phyloP scores from a whole-genome alignment of 2,329 filamentous ascomycete species.

The Aquanectria penicillioides region DNA sequence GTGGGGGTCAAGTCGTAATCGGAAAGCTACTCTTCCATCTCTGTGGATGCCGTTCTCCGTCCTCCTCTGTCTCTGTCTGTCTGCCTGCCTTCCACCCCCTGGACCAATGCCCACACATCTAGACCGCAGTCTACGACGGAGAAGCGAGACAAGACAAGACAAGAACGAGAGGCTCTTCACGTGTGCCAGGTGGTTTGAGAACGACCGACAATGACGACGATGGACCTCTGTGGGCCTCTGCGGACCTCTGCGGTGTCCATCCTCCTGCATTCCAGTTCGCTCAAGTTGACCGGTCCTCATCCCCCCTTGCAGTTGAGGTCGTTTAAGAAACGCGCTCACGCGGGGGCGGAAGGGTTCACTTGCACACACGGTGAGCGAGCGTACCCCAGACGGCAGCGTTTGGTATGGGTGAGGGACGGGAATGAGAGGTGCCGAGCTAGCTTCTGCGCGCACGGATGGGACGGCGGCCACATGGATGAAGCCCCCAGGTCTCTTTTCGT shows the following conservation, averaged over 20 bases:
- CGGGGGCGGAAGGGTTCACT: constrained; percentile 2
- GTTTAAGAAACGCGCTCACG: neutral
- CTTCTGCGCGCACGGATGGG: neutral
- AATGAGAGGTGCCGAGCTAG: neutral
- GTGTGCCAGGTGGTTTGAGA: constrained; percentile 11
- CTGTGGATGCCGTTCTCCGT: neutral
- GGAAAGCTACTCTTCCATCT: neutral
- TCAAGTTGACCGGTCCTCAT: neutral
- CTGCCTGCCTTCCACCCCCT: too few relatives aligned
- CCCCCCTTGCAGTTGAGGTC: constrained; percentile 13
- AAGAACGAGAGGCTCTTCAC: constrained; percentile 2
- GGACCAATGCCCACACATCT: constrained; percentile 6
- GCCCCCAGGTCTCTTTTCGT: neutral
- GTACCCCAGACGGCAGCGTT: constrained; percentile 19
- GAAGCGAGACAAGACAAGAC: constrained; percentile 22
- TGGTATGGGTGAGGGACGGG: neutral
- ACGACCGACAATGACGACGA: constrained; percentile 1
- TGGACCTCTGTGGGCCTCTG: neutral
- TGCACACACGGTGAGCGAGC: neutral
- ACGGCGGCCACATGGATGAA: constrained; percentile 7
- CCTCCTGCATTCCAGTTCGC: constrained; percentile 1
- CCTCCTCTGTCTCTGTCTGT: too few relatives aligned
- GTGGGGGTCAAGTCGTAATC: constrained; percentile 3
- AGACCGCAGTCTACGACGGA: constrained; percentile 22
- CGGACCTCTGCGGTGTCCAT: neutral